phyloP scores from a whole-genome alignment of 441 rosid species.

The Mallotus japonicus region DNA sequence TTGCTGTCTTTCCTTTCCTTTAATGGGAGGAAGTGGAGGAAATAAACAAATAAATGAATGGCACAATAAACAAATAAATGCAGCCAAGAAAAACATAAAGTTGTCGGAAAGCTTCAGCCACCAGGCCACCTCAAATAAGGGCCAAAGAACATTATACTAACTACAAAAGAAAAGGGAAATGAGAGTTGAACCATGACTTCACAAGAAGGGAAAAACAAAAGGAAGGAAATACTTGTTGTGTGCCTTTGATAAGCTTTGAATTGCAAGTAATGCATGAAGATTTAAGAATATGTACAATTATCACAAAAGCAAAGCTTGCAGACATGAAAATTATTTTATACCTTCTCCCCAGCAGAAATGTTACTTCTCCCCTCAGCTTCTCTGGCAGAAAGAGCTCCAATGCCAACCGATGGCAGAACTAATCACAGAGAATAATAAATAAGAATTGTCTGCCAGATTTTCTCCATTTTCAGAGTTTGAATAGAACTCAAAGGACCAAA shows the following conservation, averaged over 20 bases:
- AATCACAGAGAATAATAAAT: constrained; percentile 26
- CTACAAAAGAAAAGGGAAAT: background rate
- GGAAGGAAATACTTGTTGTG: background rate
- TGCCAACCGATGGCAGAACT: constrained; percentile 88
- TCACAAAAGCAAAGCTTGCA: background rate
- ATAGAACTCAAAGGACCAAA: too few relatives aligned
- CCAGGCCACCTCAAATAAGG: background rate
- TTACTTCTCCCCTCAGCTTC: constrained; percentile 97
- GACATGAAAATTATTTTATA: constrained; percentile 19
- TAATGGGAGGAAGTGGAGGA: background rate
- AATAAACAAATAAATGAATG: background rate
- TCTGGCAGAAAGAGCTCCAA: constrained; percentile 89
- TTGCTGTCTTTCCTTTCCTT: background rate
- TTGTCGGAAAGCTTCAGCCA: background rate
- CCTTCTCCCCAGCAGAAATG: constrained; percentile 82
- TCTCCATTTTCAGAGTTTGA: background rate
- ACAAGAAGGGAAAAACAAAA: background rate
- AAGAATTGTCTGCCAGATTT: background rate
- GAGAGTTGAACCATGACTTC: background rate
- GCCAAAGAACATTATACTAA: background rate
- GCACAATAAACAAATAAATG: background rate
- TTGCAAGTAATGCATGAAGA: background rate
- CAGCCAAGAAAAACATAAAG: background rate
- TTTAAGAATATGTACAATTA: background rate
- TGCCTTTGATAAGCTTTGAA: background rate